Conservation (phyloP, 1,139 yeast species). For the Magnusiomyces paraingens region DNA sequence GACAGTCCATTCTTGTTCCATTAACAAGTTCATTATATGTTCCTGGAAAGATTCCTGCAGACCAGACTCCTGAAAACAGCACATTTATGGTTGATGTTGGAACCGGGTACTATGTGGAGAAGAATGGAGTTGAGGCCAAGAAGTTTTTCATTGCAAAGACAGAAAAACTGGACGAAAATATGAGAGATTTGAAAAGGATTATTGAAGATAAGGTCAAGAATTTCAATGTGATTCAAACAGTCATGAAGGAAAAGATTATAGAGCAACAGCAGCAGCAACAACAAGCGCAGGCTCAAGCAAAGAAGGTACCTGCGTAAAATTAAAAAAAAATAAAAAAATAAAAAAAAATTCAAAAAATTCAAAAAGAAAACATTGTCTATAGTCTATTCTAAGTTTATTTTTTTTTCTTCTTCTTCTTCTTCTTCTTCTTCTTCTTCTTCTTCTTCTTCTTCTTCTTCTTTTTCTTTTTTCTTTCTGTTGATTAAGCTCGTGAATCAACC, state of each 20-base stretch:
- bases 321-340: background rate
- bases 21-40: constrained; percentile 83
- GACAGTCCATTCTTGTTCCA: constrained; percentile 66
- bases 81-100: constrained; percentile 90
- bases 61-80: constrained; percentile 37
- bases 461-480: constrained; percentile 6
- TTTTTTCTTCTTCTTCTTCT: background rate
- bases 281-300: constrained; percentile 4
- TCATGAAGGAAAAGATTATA: constrained; percentile 12
- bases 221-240: constrained; percentile 31
- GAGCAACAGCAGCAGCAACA: constrained; percentile 7
- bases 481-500: constrained; percentile 51
- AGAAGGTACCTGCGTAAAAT: background rate
- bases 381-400: background rate
- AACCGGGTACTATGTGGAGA: constrained; percentile 91
- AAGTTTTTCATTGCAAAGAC: constrained; percentile 71
- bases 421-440: no score
- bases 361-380: background rate
- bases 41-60: constrained; percentile 56
- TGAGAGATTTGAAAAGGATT: constrained; percentile 65
- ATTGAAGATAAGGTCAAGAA: constrained; percentile 38
- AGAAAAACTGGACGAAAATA: constrained; percentile 63
- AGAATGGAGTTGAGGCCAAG: constrained; percentile 58
- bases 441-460: background rate
- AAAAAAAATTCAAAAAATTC: background rate